Evolutionary conservation across 179 eudicot genomes (phyloP), one percentile per base, ranked within the genome.

Genomic region (Corrigiola litoralis): DNA sequence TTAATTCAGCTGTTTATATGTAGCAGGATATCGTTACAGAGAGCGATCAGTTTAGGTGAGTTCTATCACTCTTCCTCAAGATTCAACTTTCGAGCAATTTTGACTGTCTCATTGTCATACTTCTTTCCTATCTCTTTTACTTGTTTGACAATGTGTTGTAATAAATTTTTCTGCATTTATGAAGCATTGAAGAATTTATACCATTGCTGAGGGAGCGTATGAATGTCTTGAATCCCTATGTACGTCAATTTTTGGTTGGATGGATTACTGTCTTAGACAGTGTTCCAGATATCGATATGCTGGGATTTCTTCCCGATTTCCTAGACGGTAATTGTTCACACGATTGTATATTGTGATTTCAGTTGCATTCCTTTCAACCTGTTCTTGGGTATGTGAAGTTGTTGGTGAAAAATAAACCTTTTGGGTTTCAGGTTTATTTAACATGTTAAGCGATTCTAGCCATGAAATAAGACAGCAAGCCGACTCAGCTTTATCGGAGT

Each of bases 251-350:
- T 80, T 77, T 95, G 87, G 99, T 95, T 17, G 99, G 97, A 57
- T 95, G 99, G 99, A 95, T 95, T 79, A 95, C 99, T 40, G 99
- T 95, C 51, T 70, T 95, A 63, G 99, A 95, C 79, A 95, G 99
- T 68, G 99, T 95, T 70, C 99, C 99, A 17, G 99, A 91, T 66
- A 91, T 95, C 23, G 99, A 95, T 77, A 95, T 95, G 99, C 77
- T 95, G 63, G 99, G 99, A 36, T 95, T 95, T 77, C 99, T 95
- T 79, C 99, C 99, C 59, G 99, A 95, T 85, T 91, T 95, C 81
- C 97, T 95, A 60, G 99, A 95, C 69, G 99, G 99, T 95, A 82
- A 80, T 73, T 52, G 32, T 44, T 57, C 27, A 31, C 56, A 4
- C 53, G 45, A 17, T 41, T 70, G 29, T 53, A 13, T 64, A 17